Percentiles rank a stretch among this genome's conserved stretches.
These are phyloP conservation scores for Colletotrichum sp. DNA, from an alignment of 2,329 filamentous ascomycete species.

Conservation along the genomic window DNA sequence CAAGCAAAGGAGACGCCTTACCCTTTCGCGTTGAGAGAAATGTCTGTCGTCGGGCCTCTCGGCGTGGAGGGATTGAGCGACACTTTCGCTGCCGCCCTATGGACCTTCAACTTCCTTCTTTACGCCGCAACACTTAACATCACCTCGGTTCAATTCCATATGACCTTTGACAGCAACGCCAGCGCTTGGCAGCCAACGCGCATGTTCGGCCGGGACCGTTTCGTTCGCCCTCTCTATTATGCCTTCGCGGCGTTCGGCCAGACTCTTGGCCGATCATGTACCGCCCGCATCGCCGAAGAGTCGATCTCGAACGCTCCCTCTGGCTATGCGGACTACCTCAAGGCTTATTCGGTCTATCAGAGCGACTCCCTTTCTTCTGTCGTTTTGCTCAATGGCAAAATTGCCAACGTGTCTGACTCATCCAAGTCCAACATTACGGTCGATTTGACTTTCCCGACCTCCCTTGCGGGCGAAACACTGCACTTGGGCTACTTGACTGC, in stretches of 20 bases:
- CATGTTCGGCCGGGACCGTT: conserved; percentile 19
- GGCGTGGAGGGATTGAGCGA: conserved; percentile 13
- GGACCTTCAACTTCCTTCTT: conserved; percentile 16
- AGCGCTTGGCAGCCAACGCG: conserved; percentile 18
- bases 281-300: conserved; percentile 8
- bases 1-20: conserved; percentile 5
- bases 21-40: conserved; percentile 9
- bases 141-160: conserved; percentile 15
- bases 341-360: conserved; percentile 13
- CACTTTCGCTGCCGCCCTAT: conserved; percentile 11
- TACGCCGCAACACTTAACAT: conserved; percentile 17
- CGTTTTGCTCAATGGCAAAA: conserved; percentile 17
- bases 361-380: conserved; percentile 3
- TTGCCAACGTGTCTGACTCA: conserved; percentile 11
- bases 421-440: conserved; percentile 5
- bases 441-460: not conserved
- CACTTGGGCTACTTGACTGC: conserved; percentile 14
- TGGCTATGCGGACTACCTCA: conserved; percentile 6
- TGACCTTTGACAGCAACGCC: conserved; percentile 15
- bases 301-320: not conserved
- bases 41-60: conserved; percentile 14
- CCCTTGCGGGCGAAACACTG: conserved; percentile 3
- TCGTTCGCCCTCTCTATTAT: conserved; percentile 17
- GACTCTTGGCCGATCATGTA: conserved; percentile 15
- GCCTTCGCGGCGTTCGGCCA: conserved; percentile 14